A percentile compares a stretch with the other conserved stretches of the same genome.
phyloP scores from a whole-genome alignment of 352 stramenopile genomes.

The Phytophthora pisi region DNA sequence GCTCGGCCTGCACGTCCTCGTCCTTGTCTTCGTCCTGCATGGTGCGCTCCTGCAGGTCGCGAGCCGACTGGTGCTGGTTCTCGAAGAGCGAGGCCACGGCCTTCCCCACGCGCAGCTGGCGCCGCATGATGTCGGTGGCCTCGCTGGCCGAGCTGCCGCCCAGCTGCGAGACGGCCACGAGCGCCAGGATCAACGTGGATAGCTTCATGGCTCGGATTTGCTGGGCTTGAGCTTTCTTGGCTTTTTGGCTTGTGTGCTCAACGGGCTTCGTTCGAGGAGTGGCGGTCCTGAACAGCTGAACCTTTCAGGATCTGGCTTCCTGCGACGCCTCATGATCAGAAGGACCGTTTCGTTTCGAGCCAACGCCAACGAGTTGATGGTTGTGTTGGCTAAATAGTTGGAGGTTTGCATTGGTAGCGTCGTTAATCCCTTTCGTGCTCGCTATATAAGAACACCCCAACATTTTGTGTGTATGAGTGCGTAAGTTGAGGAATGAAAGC shows the following conservation, averaged over 20 bases:
- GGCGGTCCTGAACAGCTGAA: not conserved
- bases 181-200: slow-evolving; percentile 19
- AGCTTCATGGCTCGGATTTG: slow-evolving; percentile 17
- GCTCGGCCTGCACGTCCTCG: slow-evolving; percentile 30
- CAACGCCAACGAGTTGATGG: not conserved
- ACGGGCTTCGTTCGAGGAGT: slow-evolving; percentile 10
- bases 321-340: slow-evolving; percentile 25
- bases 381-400: slow-evolving; percentile 28
- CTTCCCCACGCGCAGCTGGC: slow-evolving; percentile 36
- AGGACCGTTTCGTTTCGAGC: not conserved
- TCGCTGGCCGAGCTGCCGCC: slow-evolving; percentile 24
- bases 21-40: slow-evolving; percentile 37
- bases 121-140: slow-evolving; percentile 33
- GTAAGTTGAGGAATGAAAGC: too few species aligned
- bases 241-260: not conserved
- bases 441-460: too few species aligned
- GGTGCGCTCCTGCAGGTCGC: slow-evolving; percentile 32
- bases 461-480: too few species aligned
- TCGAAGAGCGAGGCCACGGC: slow-evolving; percentile 37
- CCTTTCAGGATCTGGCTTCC: slow-evolving; percentile 18
- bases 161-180: slow-evolving; percentile 20
- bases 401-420: slow-evolving; percentile 14
- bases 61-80: slow-evolving; percentile 35
- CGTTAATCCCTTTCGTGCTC: not conserved
- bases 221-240: not conserved